phyloP scores from a whole-genome alignment of 768 basidiomycete genomes.

The Tulasnella sp. region DNA sequence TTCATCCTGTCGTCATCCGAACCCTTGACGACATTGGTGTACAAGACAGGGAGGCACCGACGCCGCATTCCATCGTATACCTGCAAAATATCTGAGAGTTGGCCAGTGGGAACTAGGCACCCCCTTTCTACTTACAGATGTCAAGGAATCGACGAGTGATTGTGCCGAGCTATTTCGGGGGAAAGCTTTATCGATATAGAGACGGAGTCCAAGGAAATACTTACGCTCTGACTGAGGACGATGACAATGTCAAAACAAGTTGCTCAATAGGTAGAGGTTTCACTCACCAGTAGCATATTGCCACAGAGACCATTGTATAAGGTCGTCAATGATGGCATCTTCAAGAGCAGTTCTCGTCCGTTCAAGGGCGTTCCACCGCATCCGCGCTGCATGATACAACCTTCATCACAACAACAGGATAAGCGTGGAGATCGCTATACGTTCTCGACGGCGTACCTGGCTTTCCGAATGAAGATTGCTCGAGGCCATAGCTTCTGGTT shows the following conservation, averaged over 20 bases:
- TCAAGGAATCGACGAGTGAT: slow-evolving; percentile 38
- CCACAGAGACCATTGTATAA: slow-evolving; percentile 64
- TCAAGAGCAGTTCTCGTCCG: slow-evolving; percentile 62
- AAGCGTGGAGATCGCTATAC: not conserved
- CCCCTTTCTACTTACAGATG: slow-evolving; percentile 31
- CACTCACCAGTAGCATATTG: slow-evolving; percentile 35
- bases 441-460: slow-evolving; percentile 22
- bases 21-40: slow-evolving; percentile 47
- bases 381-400: slow-evolving; percentile 59
- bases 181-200: slow-evolving; percentile 14
- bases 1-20: slow-evolving; percentile 86
- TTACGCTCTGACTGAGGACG: slow-evolving; percentile 25
- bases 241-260: not conserved
- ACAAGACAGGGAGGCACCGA: slow-evolving; percentile 48
- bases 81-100: slow-evolving; percentile 26
- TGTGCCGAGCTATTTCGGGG: slow-evolving; percentile 39
- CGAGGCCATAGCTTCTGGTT: slow-evolving; percentile 68
- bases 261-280: no score
- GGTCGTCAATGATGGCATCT: slow-evolving; percentile 50
- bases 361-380: slow-evolving; percentile 67
- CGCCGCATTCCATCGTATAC: slow-evolving; percentile 55
- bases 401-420: not conserved
- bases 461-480: slow-evolving; percentile 60
- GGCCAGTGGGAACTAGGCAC: not conserved
- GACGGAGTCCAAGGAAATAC: slow-evolving; percentile 5